These are phyloP conservation scores for Taiozyma sp. DNA, from an alignment of 1,139 yeast genomes.

Conservation along the genomic window DNA sequence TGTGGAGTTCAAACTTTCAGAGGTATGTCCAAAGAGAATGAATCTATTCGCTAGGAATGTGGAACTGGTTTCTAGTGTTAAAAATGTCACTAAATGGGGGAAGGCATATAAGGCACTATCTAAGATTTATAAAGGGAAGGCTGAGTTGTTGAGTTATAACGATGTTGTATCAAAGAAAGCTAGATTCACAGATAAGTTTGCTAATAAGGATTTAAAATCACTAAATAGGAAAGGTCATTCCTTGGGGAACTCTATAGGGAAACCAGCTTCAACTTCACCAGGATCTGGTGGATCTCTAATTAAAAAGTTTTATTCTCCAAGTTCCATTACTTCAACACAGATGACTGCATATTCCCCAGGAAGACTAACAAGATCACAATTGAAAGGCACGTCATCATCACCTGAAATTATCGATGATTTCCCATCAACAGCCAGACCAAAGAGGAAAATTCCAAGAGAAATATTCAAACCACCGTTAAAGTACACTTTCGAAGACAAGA, in stretches of 20 bases:
- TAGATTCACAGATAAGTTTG: background rate
- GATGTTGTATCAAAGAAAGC: background rate
- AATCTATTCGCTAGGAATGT: background rate
- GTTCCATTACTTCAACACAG: background rate
- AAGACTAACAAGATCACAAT: background rate
- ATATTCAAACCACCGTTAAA: conserved; percentile 49
- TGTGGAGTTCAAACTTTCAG: background rate
- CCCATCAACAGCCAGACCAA: background rate
- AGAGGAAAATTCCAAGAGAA: background rate
- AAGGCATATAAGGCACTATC: background rate
- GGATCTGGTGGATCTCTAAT: background rate
- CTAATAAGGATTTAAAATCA: background rate
- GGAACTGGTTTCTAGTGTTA: background rate
- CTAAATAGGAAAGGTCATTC: background rate
- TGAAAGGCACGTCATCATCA: background rate
- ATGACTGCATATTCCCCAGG: background rate
- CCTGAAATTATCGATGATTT: background rate
- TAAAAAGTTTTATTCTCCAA: background rate
- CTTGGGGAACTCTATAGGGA: background rate
- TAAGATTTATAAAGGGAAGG: background rate
- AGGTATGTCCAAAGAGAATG: background rate
- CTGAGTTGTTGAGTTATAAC: background rate
- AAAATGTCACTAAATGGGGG: background rate
- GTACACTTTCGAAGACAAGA: conserved; percentile 43
- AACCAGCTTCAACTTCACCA: background rate